These are phyloP conservation scores for Lathyrus sativus DNA, from an alignment of 306 rosid species.

Conservation along the genomic window DNA sequence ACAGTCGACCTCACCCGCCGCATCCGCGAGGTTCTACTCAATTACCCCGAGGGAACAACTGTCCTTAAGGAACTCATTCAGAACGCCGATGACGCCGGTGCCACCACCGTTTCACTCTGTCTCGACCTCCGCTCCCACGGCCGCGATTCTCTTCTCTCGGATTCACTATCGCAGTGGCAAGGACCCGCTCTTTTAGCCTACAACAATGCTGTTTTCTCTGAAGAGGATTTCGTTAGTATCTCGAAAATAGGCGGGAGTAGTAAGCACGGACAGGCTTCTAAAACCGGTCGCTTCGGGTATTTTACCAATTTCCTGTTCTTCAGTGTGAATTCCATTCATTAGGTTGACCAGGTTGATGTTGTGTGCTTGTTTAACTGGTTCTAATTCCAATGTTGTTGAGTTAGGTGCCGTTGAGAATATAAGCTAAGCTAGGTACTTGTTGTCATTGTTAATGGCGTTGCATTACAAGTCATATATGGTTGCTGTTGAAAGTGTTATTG, in stretches of 20 bases:
- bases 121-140: slow-evolving; percentile 77
- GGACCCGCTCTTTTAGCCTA: slow-evolving; percentile 87
- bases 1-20: slow-evolving; percentile 96
- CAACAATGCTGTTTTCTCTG: slow-evolving; percentile 83
- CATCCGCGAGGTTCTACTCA: slow-evolving; percentile 86
- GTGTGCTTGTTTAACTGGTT: slow-evolving; percentile 5
- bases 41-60: slow-evolving; percentile 97
- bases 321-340: not conserved
- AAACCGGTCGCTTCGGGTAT: slow-evolving; percentile 98
- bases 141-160: slow-evolving; percentile 58
- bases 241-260: slow-evolving; percentile 93
- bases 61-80: slow-evolving; percentile 92
- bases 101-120: slow-evolving; percentile 78
- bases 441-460: slow-evolving; percentile 14
- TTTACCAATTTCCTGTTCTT: not conserved
- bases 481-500: slow-evolving; percentile 8
- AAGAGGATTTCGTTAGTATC: slow-evolving; percentile 88
- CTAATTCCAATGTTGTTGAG: slow-evolving; percentile 9
- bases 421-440: not conserved
- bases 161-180: slow-evolving; percentile 78
- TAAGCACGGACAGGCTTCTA: slow-evolving; percentile 79
- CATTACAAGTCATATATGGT: slow-evolving; percentile 1
- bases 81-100: slow-evolving; percentile 99
- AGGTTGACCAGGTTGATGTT: not conserved
- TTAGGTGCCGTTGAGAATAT: too few species aligned